phyloP scores from a whole-genome alignment of 2,329 filamentous ascomycete species.

The Verticillium alfalfae region DNA sequence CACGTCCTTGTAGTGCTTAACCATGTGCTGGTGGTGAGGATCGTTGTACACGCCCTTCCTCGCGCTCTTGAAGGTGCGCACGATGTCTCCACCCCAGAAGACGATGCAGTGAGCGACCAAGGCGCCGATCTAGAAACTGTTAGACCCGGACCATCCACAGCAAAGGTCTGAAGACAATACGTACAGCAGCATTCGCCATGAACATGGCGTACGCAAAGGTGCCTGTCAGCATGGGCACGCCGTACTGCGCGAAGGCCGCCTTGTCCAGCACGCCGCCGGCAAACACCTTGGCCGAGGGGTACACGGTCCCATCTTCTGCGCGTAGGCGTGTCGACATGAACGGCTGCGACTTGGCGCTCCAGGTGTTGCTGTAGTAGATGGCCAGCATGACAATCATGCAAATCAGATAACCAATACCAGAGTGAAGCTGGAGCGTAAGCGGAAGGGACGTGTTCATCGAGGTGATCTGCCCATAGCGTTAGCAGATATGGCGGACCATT shows the following conservation, averaged over 20 bases:
- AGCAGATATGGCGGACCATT: background rate
- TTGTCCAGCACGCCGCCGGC: constrained; percentile 33
- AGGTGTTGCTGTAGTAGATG: constrained; percentile 45
- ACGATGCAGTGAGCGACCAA: constrained; percentile 44
- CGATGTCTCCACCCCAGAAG: constrained; percentile 52
- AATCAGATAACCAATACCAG: constrained; percentile 35
- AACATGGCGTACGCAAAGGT: constrained; percentile 48
- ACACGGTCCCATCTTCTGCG: constrained; percentile 29
- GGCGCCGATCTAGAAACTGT: constrained; percentile 41
- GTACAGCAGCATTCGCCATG: constrained; percentile 50
- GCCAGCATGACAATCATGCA: constrained; percentile 45
- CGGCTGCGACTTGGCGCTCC: constrained; percentile 38
- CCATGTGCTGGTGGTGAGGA: constrained; percentile 47
- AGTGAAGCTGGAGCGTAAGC: constrained; percentile 42
- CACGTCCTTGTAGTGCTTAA: constrained; percentile 44
- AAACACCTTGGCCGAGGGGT: constrained; percentile 34
- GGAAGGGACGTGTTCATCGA: constrained; percentile 48
- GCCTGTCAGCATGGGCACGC: constrained; percentile 40
- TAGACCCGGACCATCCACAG: background rate
- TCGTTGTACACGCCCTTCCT: constrained; percentile 37
- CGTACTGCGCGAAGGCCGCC: constrained; percentile 31
- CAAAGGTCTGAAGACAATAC: constrained; percentile 13
- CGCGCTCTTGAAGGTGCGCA: constrained; percentile 39
- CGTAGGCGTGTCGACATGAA: constrained; percentile 50
- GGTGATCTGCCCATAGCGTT: constrained; percentile 34